Evolutionary conservation across 768 basidiomycete species (phyloP).

Genomic region (Boletus reticulatus): DNA sequence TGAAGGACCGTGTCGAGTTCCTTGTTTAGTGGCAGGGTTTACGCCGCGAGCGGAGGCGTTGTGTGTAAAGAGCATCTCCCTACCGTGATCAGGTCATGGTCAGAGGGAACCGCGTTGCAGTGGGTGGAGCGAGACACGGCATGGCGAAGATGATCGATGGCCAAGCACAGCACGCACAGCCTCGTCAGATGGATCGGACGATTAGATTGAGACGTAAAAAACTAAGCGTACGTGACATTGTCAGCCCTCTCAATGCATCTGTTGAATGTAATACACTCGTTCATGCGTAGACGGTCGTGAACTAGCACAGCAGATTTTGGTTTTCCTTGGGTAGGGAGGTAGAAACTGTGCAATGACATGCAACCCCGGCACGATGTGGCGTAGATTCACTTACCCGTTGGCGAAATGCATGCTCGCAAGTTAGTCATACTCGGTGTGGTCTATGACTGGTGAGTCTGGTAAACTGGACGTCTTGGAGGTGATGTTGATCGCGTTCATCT

Average conservation of each 20-base stretch:
- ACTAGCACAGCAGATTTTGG: neutral
- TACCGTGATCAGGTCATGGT: constrained; percentile 59
- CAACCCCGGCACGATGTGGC: constrained; percentile 3
- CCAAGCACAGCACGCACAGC: constrained; percentile 1
- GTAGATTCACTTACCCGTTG: constrained; percentile 48
- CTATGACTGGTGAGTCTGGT: constrained; percentile 62
- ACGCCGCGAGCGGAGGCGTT: constrained; percentile 49
- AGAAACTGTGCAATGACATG: neutral
- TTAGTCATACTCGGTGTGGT: constrained; percentile 49
- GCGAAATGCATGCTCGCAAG: constrained; percentile 51
- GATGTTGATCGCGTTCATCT: constrained; percentile 74
- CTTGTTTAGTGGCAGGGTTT: constrained; percentile 55
- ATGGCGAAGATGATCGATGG: neutral
- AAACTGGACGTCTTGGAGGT: constrained; percentile 62
- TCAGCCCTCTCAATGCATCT: constrained; percentile 55
- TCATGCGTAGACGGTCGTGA: constrained; percentile 44
- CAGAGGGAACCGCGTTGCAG: constrained; percentile 28
- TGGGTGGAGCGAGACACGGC: constrained; percentile 1
- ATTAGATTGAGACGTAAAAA: constrained; percentile 10
- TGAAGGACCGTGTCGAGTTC: constrained; percentile 67
- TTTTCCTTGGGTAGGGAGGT: constrained; percentile 1
- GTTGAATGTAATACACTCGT: constrained; percentile 54
- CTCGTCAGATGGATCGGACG: constrained; percentile 9
- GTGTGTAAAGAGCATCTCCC: constrained; percentile 64
- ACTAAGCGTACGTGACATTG: constrained; percentile 46